phyloP scores from a whole-genome alignment of 1,284 basidiomycete species.

The Golubevia pallescens region DNA sequence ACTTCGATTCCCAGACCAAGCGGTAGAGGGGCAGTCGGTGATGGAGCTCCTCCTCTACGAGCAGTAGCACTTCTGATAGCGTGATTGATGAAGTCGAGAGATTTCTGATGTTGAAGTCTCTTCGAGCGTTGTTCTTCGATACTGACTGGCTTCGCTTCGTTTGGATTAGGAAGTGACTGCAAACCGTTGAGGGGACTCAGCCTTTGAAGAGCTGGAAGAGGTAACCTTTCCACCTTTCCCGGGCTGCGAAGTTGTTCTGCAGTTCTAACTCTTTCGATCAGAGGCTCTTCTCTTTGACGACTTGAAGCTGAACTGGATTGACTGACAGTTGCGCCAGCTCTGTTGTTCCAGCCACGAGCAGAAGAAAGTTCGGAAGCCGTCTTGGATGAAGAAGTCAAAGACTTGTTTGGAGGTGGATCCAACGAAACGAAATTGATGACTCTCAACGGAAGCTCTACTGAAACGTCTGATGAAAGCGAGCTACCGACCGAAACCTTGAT shows the following conservation, averaged over 20 bases:
- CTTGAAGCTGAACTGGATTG: constrained; percentile 5
- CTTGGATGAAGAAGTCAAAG: constrained; percentile 1
- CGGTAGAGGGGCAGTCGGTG: constrained; percentile 18
- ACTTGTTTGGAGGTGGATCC: constrained; percentile 72
- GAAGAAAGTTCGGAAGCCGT: neutral
- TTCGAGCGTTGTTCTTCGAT: constrained; percentile 12
- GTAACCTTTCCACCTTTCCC: neutral
- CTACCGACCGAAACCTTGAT: constrained; percentile 76
- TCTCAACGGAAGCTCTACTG: constrained; percentile 74
- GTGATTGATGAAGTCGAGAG: constrained; percentile 63
- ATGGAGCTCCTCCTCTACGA: constrained; percentile 25
- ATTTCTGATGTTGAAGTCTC: constrained; percentile 55
- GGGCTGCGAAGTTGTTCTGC: neutral
- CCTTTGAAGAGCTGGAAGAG: neutral
- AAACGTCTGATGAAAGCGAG: constrained; percentile 72
- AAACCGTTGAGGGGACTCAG: neutral
- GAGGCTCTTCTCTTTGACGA: neutral
- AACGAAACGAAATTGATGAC: constrained; percentile 81
- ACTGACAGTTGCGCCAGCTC: neutral
- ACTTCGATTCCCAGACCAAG: constrained; percentile 49
- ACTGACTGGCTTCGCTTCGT: constrained; percentile 8
- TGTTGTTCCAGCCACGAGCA: constrained; percentile 2
- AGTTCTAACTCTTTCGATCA: neutral
- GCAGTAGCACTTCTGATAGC: constrained; percentile 63
- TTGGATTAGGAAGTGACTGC: neutral